Percentiles rank a stretch among this genome's conserved stretches.
Evolutionary conservation across 139 green algal genomes (phyloP).

Genomic region (Micromonas pusilla): DNA sequence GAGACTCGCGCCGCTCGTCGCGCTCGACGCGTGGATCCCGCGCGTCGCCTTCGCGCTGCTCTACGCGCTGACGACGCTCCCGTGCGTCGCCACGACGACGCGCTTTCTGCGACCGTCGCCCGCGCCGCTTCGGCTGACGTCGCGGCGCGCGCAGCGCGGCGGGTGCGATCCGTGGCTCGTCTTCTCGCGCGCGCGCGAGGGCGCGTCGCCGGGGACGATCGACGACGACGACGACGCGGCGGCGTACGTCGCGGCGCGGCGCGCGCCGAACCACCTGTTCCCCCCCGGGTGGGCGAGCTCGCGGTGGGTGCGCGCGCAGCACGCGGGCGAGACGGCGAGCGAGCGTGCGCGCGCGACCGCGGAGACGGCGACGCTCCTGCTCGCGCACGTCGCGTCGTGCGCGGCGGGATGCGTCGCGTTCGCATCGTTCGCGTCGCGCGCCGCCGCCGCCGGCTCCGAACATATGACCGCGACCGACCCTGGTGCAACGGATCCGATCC

Average conservation of each 20-base stretch:
- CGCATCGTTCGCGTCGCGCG: too few species aligned
- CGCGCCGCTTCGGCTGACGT: background rate
- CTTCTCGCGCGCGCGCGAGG: too few species aligned
- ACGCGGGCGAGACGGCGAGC: too few species aligned
- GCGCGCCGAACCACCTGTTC: background rate
- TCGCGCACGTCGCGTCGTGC: too few species aligned
- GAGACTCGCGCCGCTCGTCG: background rate
- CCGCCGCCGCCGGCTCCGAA: too few species aligned
- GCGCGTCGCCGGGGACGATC: background rate
- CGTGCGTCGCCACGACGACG: background rate
- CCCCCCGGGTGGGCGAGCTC: background rate
- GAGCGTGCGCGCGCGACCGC: too few species aligned
- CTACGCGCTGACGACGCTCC: background rate
- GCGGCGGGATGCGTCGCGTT: too few species aligned
- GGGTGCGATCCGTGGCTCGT: too few species aligned
- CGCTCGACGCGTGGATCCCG: background rate
- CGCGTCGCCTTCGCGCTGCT: slow-evolving; percentile 1
- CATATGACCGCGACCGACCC: too few species aligned
- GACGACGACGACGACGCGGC: background rate
- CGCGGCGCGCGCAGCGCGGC: too few species aligned
- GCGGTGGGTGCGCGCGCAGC: background rate
- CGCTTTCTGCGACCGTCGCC: background rate
- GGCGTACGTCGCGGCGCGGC: background rate
- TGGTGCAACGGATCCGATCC: too few species aligned
- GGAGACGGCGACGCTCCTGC: too few species aligned